Conservation (phyloP, 495 filamentous ascomycete species). For the Penicillium cosmopolitanum region DNA sequence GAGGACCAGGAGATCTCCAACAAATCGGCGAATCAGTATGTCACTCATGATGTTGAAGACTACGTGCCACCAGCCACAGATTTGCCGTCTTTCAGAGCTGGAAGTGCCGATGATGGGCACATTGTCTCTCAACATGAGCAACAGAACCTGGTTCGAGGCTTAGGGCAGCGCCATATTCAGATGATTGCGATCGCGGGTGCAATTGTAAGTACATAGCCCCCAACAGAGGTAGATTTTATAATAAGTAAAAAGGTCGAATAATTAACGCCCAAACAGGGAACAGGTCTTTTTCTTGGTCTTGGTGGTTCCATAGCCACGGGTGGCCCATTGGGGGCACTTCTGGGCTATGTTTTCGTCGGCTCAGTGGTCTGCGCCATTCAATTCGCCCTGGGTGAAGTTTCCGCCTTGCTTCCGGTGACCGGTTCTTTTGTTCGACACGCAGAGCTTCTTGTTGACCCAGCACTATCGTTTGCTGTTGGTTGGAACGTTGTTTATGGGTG, state of each 20-base stretch:
- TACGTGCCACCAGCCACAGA: slow-evolving; percentile 9
- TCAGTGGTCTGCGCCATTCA: slow-evolving; percentile 45
- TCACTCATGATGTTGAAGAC: slow-evolving; percentile 28
- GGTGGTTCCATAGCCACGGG: slow-evolving; percentile 60
- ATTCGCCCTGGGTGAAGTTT: slow-evolving; percentile 46
- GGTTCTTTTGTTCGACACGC: slow-evolving; percentile 57
- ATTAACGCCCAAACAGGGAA: slow-evolving; percentile 40
- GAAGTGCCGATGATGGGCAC: slow-evolving; percentile 16
- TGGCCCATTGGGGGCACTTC: slow-evolving; percentile 63
- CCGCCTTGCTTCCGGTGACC: slow-evolving; percentile 46
- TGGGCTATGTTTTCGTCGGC: slow-evolving; percentile 51
- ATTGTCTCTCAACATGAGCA: slow-evolving; percentile 32
- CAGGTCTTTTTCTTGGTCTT: slow-evolving; percentile 65
- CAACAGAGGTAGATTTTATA: not conserved
- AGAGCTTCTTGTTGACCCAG: slow-evolving; percentile 54
- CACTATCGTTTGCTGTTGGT: slow-evolving; percentile 64
- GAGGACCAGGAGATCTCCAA: slow-evolving; percentile 11
- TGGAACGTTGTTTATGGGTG: slow-evolving; percentile 55
- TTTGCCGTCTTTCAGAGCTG: slow-evolving; percentile 5
- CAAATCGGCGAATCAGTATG: slow-evolving; percentile 16
- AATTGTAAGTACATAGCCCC: slow-evolving; percentile 42
- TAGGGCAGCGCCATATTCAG: slow-evolving; percentile 55
- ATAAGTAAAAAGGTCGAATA: too few species aligned
- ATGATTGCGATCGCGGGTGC: slow-evolving; percentile 64
- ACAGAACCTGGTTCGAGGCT: slow-evolving; percentile 34